A percentile compares a stretch with the other conserved stretches of the same genome.
These are phyloP conservation scores for Komagataella populi DNA, from an alignment of 805 yeast genomes.

Conservation along the genomic window DNA sequence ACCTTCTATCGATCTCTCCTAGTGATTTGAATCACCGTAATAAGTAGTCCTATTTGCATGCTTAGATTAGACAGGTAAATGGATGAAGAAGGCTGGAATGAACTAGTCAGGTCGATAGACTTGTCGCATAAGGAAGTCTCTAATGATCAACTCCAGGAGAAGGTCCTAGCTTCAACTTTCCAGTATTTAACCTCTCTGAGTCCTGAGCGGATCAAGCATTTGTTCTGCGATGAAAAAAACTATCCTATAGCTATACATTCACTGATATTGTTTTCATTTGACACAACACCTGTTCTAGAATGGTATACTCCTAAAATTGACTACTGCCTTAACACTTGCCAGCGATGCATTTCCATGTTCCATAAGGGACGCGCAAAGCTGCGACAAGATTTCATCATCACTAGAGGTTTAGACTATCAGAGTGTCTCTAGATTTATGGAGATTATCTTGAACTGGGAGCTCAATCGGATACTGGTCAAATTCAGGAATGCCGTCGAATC, in stretches of 20 bases:
- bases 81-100: neutral
- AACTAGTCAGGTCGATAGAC: conserved; percentile 10
- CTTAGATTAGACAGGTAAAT: neutral
- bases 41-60: neutral
- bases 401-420: conserved; percentile 24
- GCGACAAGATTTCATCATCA: conserved; percentile 34
- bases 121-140: conserved; percentile 18
- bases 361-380: conserved; percentile 38
- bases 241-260: conserved; percentile 37
- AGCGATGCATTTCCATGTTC: conserved; percentile 38
- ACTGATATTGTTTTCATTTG: conserved; percentile 48
- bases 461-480: conserved; percentile 7
- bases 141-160: conserved; percentile 19
- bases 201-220: conserved; percentile 19
- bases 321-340: conserved; percentile 31
- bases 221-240: conserved; percentile 41
- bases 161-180: conserved; percentile 25
- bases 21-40: neutral
- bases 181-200: conserved; percentile 17
- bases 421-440: conserved; percentile 19
- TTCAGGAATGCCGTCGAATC: conserved; percentile 2
- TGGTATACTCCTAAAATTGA: conserved; percentile 27
- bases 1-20: neutral
- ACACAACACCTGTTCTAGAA: conserved; percentile 26
- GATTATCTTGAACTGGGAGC: conserved; percentile 16